A percentile compares a stretch with the other conserved stretches of the same genome.
These are phyloP conservation scores for Scenedesmus sp. DNA, from an alignment of 163 green algal species.

Conservation along the genomic window DNA sequence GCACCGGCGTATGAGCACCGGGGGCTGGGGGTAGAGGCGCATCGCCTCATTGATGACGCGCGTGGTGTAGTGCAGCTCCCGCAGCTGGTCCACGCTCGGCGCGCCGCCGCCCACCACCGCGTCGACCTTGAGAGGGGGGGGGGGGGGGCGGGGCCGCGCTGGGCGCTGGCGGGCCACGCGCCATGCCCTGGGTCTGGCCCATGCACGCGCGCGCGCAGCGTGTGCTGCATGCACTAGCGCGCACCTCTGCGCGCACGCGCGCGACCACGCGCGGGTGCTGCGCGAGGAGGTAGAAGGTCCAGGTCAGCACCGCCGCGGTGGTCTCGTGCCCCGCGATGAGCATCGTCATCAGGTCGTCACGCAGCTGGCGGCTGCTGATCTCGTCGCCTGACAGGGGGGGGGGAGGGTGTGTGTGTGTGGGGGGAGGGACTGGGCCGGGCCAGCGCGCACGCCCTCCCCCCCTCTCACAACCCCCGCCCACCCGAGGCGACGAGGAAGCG, in stretches of 20 bases:
- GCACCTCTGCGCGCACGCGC: conserved; percentile 52
- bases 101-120: conserved; percentile 81
- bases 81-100: conserved; percentile 85
- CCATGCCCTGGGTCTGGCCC: too few species aligned
- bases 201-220: not conserved
- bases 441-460: too few species aligned
- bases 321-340: conserved; percentile 98
- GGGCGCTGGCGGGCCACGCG: too few species aligned
- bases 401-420: too few species aligned
- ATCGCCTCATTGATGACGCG: conserved; percentile 95
- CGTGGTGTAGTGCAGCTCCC: conserved; percentile 80
- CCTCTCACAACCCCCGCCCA: conserved; percentile 53
- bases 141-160: too few species aligned
- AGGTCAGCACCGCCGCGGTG: conserved; percentile 96
- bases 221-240: not conserved
- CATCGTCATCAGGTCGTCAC: conserved; percentile 98
- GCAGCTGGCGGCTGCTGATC: conserved; percentile 90
- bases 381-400: conserved; percentile 64
- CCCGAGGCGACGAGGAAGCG: conserved; percentile 90
- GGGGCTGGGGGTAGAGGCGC: conserved; percentile 97
- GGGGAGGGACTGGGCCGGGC: too few species aligned
- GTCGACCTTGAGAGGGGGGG: conserved; percentile 65
- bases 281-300: conserved; percentile 91
- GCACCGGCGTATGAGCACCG: conserved; percentile 87
- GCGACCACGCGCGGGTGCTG: conserved; percentile 54